These are phyloP conservation scores for Trichomonas gallinae DNA, from an alignment of 208 protist genomes.

Conservation along the genomic window DNA sequence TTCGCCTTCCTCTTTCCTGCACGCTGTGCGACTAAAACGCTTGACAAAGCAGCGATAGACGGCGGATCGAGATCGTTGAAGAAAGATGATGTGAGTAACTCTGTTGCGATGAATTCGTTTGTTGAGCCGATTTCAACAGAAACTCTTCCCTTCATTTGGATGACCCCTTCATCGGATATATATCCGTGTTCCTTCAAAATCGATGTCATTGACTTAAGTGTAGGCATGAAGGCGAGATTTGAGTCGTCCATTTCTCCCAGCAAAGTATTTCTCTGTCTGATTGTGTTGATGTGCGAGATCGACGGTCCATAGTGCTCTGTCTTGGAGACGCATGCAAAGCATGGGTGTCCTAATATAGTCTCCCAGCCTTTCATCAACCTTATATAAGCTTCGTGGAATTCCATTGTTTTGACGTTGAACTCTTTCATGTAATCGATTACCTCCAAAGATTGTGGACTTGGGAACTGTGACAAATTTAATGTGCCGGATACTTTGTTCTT, in stretches of 20 bases:
- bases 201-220: neutral
- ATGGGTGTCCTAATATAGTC: neutral
- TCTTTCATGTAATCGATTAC: neutral
- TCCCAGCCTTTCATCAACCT: neutral
- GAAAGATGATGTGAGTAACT: slow-evolving; percentile 87
- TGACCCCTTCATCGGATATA: neutral
- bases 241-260: neutral
- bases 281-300: too few relatives aligned
- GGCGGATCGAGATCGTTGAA: slow-evolving; percentile 68
- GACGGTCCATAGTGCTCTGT: neutral
- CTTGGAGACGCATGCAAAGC: neutral
- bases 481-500: neutral
- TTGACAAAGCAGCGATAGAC: neutral
- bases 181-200: neutral
- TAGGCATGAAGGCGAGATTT: neutral
- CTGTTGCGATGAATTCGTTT: slow-evolving; percentile 92
- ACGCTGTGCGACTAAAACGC: neutral
- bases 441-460: neutral
- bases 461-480: neutral
- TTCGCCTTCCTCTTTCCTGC: neutral
- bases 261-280: neutral
- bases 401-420: neutral
- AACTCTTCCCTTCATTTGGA: neutral
- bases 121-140: slow-evolving; percentile 36
- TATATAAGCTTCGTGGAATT: neutral